These are phyloP conservation scores for Pleomassaria siparia DNA, from an alignment of 2,329 filamentous ascomycete species.

Conservation along the genomic window DNA sequence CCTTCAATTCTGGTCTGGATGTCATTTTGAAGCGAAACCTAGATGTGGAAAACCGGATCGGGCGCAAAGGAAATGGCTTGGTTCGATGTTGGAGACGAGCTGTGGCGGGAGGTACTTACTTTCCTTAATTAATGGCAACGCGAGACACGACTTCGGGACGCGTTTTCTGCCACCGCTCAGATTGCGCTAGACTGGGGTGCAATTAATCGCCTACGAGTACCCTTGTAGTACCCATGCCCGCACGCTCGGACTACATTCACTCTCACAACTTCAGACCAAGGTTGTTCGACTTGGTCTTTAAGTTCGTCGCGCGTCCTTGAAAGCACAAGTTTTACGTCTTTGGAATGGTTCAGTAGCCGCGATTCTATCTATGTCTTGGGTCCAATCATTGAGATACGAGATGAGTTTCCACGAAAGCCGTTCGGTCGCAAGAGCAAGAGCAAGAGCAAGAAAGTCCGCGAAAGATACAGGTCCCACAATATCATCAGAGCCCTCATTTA, in stretches of 20 bases:
- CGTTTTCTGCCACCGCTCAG: slow-evolving; percentile 18
- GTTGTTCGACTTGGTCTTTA: no score
- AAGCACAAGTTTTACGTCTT: no score
- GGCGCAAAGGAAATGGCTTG: not conserved
- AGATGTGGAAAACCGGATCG: not conserved
- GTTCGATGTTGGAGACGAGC: not conserved
- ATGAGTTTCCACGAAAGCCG: no score
- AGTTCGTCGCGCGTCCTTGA: no score
- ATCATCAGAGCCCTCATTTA: no score
- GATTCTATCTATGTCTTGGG: no score
- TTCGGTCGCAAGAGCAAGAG: no score
- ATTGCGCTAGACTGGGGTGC: slow-evolving; percentile 1
- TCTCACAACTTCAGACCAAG: not conserved
- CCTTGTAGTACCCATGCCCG: no score
- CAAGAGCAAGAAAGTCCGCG: no score
- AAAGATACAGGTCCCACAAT: no score
- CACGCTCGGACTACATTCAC: not conserved
- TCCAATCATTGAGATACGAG: no score
- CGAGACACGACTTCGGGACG: slow-evolving; percentile 10
- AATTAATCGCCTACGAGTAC: not conserved
- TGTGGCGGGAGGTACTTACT: slow-evolving; percentile 3
- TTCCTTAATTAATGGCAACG: slow-evolving; percentile 9
- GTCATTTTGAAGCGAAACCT: slow-evolving; percentile 44
- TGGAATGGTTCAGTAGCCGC: no score
- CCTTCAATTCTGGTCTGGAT: slow-evolving; percentile 62